These are phyloP conservation scores for Brassica incana DNA, from an alignment of 345 rosid species.

Conservation along the genomic window DNA sequence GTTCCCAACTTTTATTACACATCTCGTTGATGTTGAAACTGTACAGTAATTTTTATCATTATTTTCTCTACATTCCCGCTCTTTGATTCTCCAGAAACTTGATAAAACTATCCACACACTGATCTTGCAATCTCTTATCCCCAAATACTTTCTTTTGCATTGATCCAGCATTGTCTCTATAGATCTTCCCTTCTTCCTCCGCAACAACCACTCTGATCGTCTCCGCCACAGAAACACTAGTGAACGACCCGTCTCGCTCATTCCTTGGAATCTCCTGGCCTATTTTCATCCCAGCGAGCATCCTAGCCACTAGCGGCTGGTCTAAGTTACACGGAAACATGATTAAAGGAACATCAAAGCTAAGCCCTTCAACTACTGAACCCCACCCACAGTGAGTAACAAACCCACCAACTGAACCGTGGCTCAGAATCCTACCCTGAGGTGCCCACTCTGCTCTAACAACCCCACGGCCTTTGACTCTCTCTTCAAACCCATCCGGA, in stretches of 20 bases:
- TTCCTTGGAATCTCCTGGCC: slow-evolving; percentile 21
- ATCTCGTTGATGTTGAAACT: background rate
- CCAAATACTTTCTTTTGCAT: slow-evolving; percentile 30
- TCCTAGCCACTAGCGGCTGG: slow-evolving; percentile 38
- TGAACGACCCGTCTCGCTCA: slow-evolving; percentile 32
- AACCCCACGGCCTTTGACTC: slow-evolving; percentile 31
- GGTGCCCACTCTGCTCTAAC: slow-evolving; percentile 37
- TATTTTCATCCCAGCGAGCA: slow-evolving; percentile 21
- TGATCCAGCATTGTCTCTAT: slow-evolving; percentile 19
- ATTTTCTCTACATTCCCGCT: background rate
- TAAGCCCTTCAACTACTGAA: slow-evolving; percentile 44
- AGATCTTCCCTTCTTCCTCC: slow-evolving; percentile 35
- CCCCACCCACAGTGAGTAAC: slow-evolving; percentile 48
- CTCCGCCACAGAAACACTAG: slow-evolving; percentile 26
- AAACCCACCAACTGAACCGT: slow-evolving; percentile 41
- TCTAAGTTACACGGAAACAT: slow-evolving; percentile 31
- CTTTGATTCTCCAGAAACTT: slow-evolving; percentile 1
- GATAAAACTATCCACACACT: slow-evolving; percentile 25
- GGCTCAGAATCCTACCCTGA: slow-evolving; percentile 36
- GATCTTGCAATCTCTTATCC: slow-evolving; percentile 22
- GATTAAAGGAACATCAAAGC: slow-evolving; percentile 31
- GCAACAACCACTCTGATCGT: slow-evolving; percentile 23
- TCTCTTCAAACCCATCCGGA: slow-evolving; percentile 41
- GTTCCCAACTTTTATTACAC: background rate
- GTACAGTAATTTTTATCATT: no score